These are phyloP conservation scores for Musa balbisiana DNA, from an alignment of 202 grass and related monocot genomes.

Conservation along the genomic window DNA sequence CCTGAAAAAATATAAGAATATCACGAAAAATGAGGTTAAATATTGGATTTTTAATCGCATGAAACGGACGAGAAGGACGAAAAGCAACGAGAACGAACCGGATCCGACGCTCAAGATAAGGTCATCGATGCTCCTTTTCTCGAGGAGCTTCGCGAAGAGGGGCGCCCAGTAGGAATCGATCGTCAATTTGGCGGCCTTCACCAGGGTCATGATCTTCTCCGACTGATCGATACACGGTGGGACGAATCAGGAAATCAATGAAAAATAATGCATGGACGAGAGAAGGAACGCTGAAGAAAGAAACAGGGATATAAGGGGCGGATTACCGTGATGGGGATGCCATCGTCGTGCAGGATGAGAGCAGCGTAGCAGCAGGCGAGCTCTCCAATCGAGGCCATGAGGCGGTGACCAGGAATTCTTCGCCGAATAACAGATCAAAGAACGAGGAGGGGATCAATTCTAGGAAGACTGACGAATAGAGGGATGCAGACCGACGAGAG, in stretches of 20 bases:
- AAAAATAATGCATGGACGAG: background rate
- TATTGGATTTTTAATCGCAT: background rate
- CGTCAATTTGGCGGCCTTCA: constrained; percentile 30
- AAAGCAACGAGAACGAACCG: constrained; percentile 18
- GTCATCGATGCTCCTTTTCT: constrained; percentile 57
- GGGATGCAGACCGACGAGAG: too few species aligned
- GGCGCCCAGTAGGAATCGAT: constrained; percentile 61
- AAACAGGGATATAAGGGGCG: background rate
- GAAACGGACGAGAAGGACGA: too few species aligned
- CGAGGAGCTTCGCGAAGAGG: constrained; percentile 64
- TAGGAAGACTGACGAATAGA: too few species aligned
- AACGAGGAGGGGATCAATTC: too few species aligned
- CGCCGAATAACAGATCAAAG: too few species aligned
- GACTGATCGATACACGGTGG: background rate
- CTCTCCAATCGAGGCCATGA: constrained; percentile 36
- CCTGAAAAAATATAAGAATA: background rate
- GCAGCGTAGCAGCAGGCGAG: constrained; percentile 58
- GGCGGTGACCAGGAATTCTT: background rate
- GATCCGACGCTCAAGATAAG: constrained; percentile 63
- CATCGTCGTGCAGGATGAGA: constrained; percentile 60
- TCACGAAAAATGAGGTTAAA: background rate
- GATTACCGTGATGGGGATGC: constrained; percentile 51
- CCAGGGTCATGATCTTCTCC: constrained; percentile 17
- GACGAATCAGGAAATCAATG: too few species aligned
- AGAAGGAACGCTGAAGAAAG: too few species aligned